These are phyloP conservation scores for Phalaenopsis hybrid DNA, from an alignment of 116 monocot species.

Conservation along the genomic window DNA sequence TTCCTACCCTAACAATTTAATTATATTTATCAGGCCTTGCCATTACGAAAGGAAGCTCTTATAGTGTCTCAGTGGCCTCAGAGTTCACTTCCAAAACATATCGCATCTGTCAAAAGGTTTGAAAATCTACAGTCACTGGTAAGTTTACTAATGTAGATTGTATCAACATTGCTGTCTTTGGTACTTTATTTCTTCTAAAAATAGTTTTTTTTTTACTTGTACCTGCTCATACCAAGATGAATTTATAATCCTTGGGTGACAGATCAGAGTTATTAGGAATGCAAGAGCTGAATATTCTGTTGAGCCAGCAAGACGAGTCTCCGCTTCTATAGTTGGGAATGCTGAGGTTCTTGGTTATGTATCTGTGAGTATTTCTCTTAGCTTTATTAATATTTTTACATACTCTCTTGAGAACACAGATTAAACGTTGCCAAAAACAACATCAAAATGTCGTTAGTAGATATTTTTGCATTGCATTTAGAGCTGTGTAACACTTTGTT, in stretches of 20 bases:
- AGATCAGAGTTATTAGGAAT: conserved; percentile 87
- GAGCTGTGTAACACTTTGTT: too few species aligned
- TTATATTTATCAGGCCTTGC: conserved; percentile 56
- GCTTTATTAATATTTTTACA: not conserved
- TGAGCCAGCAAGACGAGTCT: conserved; percentile 91
- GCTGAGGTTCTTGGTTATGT: conserved; percentile 72
- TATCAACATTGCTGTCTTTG: not conserved
- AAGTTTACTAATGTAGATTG: conserved; percentile 7
- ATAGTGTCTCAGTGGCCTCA: conserved; percentile 79
- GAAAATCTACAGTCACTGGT: conserved; percentile 91
- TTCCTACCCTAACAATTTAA: not conserved
- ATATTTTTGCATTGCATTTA: too few species aligned
- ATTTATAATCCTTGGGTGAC: not conserved
- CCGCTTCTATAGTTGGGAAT: conserved; percentile 78
- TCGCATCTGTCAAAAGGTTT: conserved; percentile 74
- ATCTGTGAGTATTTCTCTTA: conserved; percentile 47
- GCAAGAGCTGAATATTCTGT: conserved; percentile 94
- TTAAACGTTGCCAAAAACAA: too few species aligned
- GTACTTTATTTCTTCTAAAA: not conserved
- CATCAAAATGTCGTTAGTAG: too few species aligned
- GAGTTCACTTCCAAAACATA: conserved; percentile 62
- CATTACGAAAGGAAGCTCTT: conserved; percentile 60
- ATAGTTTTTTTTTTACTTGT: not conserved
- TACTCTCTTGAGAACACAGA: not conserved
- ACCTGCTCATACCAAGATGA: not conserved